phyloP scores from a whole-genome alignment of 768 basidiomycete genomes.

The Hebeloma cylindrosporum region DNA sequence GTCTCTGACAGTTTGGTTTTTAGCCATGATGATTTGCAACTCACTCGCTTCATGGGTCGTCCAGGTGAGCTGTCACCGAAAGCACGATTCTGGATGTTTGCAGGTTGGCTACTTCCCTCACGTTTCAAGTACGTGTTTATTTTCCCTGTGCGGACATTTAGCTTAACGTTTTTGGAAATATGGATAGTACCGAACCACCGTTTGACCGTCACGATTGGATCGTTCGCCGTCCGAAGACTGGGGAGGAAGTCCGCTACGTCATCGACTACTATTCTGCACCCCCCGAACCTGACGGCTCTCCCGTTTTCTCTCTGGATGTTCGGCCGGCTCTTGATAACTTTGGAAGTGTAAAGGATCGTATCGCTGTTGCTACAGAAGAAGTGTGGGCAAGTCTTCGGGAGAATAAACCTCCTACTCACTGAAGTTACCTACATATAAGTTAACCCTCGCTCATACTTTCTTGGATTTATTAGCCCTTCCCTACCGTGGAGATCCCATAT shows the following conservation, averaged over 20 bases:
- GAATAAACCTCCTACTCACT: conserved; percentile 23
- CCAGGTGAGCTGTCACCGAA: conserved; percentile 96
- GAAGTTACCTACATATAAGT: conserved; percentile 3
- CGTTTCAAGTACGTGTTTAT: conserved; percentile 73
- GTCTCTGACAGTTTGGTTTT: conserved; percentile 8
- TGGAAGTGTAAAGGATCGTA: conserved; percentile 70
- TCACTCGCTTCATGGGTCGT: conserved; percentile 83
- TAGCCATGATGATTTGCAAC: conserved; percentile 68
- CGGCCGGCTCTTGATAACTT: conserved; percentile 91
- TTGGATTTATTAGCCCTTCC: too few species aligned
- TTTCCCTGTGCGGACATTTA: not conserved
- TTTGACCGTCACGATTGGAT: conserved; percentile 99
- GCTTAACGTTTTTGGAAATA: conserved; percentile 2
- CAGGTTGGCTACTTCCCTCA: conserved; percentile 87
- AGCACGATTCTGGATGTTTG: conserved; percentile 81
- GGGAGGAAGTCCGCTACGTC: conserved; percentile 89
- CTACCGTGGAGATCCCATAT: too few species aligned
- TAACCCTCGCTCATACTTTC: too few species aligned
- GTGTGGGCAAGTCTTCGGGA: conserved; percentile 55
- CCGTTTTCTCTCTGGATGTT: conserved; percentile 94
- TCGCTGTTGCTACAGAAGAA: conserved; percentile 67
- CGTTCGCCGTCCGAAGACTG: conserved; percentile 74
- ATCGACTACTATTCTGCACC: conserved; percentile 99
- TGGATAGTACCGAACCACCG: conserved; percentile 77
- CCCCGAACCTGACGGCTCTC: conserved; percentile 84